Evolutionary conservation across 768 basidiomycete genomes (phyloP), one percentile per base, ranked within the genome.

Genomic region (Astraeus odoratus): DNA sequence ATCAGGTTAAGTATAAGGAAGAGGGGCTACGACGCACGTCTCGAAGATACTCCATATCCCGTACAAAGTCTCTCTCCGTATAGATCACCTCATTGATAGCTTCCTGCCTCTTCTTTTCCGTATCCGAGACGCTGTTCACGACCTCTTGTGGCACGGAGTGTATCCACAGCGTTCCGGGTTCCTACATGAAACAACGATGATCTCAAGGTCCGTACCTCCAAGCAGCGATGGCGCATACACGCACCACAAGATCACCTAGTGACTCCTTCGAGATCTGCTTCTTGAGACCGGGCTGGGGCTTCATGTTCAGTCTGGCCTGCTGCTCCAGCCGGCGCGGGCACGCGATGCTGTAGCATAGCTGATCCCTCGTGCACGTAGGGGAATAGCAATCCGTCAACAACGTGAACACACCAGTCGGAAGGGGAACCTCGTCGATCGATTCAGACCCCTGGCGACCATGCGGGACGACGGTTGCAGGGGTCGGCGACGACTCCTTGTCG

Each of bases 301-400:
- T 92, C 83, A 97, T 86, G 67, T 97, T 95, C 64, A 95, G 60
- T 48, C 91, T 70, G 29, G 93, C 84, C 61, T 96, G 95, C 63
- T 98, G 96, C 66, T 98, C 95, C 48, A 96, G 65, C 49, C 96
- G 68, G 40, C 96, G 68, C 1, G 96, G 96, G 60, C 96, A 99
- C 22, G 92, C 93, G 51, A 97, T 98, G 52, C 87, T 91, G 63
- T 99, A 98, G 67, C 96, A 99, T n/a, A 98, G 68, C 49, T 79
- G 81, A 59, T 97, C 94, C 42, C 88, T 74, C 26, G 89, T 87
- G 67, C 96, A 98, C 24, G 96, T 99, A 15, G 96, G 92, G 9
- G 93, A 96, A 68, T 98, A 98, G 63, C 96, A 99, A 60, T 96
- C 94, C 0, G 93, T 94, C 50, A 99, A 74, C 36, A 98, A 75